A percentile compares a stretch with the other conserved stretches of the same genome.
Conservation (phyloP, 208 protist species). For the Crithidia expoeki region DNA sequence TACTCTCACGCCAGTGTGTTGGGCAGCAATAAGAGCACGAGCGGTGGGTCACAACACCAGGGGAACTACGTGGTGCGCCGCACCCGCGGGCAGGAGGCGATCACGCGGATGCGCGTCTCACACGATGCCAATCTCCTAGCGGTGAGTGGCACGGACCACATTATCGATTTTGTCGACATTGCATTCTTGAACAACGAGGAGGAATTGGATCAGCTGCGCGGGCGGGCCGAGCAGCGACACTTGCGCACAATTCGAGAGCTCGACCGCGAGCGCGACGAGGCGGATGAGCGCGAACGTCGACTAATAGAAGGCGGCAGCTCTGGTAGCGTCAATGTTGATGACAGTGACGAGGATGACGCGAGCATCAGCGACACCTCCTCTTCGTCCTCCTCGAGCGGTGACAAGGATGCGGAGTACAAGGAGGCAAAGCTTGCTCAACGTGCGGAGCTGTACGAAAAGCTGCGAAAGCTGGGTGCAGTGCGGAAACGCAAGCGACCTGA, state of each 20-base stretch:
- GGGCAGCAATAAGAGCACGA: conserved; percentile 33
- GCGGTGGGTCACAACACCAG: conserved; percentile 32
- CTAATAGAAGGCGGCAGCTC: conserved; percentile 17
- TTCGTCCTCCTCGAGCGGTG: conserved; percentile 3
- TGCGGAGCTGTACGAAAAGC: conserved; percentile 12
- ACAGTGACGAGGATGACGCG: background rate
- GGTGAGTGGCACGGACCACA: conserved; percentile 76
- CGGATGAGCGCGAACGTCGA: conserved; percentile 34
- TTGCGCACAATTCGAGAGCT: conserved; percentile 71
- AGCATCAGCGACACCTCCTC: background rate
- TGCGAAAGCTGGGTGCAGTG: conserved; percentile 14
- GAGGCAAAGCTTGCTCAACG: conserved; percentile 6
- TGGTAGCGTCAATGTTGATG: background rate
- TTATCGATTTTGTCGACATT: conserved; percentile 92
- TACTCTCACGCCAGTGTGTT: conserved; percentile 73
- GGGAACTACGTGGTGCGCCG: conserved; percentile 51
- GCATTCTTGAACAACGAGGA: conserved; percentile 80
- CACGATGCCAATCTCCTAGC: conserved; percentile 78
- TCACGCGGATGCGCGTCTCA: conserved; percentile 77
- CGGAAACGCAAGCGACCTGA: conserved; percentile 6
- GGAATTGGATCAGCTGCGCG: conserved; percentile 72
- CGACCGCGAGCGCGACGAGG: conserved; percentile 54
- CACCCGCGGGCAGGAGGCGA: conserved; percentile 71
- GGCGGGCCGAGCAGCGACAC: conserved; percentile 79
- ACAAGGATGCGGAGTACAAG: conserved; percentile 10